These are phyloP conservation scores for Phytophthora litchii DNA, from an alignment of 352 stramenopile genomes.

Conservation along the genomic window DNA sequence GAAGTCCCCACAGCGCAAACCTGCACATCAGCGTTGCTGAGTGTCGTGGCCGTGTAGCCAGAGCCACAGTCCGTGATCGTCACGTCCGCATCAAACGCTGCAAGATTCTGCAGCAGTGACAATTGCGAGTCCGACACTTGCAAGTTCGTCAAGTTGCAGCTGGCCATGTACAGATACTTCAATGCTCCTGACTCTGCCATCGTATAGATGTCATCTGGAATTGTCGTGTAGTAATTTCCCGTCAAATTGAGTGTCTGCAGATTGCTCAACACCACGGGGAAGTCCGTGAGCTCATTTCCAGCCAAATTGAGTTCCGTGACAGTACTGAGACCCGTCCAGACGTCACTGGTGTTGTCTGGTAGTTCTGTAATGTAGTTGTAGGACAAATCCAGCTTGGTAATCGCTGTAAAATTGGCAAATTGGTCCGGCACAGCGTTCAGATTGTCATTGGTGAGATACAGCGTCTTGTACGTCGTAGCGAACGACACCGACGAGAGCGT, in stretches of 20 bases:
- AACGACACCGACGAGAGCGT: slow-evolving; percentile 42
- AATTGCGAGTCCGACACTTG: slow-evolving; percentile 46
- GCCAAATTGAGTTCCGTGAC: slow-evolving; percentile 45
- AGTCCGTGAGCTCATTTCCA: slow-evolving; percentile 51
- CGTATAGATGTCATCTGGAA: slow-evolving; percentile 52
- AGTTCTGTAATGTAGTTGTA: slow-evolving; percentile 60
- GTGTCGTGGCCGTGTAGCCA: slow-evolving; percentile 21
- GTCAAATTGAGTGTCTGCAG: slow-evolving; percentile 52
- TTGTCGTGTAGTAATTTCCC: slow-evolving; percentile 47
- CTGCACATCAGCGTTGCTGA: slow-evolving; percentile 32
- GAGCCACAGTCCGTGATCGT: slow-evolving; percentile 45
- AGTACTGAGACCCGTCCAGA: slow-evolving; percentile 39
- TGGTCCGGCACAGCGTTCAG: slow-evolving; percentile 47
- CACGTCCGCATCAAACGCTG: slow-evolving; percentile 49
- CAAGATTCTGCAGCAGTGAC: slow-evolving; percentile 47
- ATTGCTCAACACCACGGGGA: slow-evolving; percentile 39
- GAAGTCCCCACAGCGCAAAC: slow-evolving; percentile 36
- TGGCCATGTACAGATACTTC: slow-evolving; percentile 50
- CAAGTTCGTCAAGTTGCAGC: slow-evolving; percentile 66
- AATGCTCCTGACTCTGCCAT: slow-evolving; percentile 45
- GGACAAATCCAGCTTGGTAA: slow-evolving; percentile 46
- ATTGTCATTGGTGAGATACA: slow-evolving; percentile 59
- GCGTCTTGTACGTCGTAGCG: slow-evolving; percentile 26
- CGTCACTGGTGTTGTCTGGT: slow-evolving; percentile 34
- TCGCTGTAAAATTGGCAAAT: slow-evolving; percentile 36